These are phyloP conservation scores for Colletotrichum cordylinicola DNA, from an alignment of 2,329 filamentous ascomycete species.

Conservation along the genomic window DNA sequence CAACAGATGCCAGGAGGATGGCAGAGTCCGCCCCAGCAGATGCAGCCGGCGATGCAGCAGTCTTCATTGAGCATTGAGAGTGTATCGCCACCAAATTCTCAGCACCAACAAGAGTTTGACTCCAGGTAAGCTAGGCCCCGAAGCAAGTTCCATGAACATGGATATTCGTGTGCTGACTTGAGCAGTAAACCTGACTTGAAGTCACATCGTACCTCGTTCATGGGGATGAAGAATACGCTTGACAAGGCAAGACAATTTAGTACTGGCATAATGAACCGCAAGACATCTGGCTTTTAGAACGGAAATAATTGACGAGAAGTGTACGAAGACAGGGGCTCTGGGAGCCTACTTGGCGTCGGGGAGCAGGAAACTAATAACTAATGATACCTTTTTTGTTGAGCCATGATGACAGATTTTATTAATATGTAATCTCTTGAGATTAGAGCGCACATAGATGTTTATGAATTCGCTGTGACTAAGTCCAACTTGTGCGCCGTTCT, in stretches of 20 bases:
- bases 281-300: slow-evolving; percentile 9
- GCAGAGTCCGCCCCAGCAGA: slow-evolving; percentile 10
- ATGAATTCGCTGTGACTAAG: not conserved
- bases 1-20: slow-evolving; percentile 4
- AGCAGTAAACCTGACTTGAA: slow-evolving; percentile 11
- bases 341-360: not conserved
- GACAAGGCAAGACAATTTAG: slow-evolving; percentile 20
- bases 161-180: not conserved
- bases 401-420: not conserved
- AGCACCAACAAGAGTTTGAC: slow-evolving; percentile 14
- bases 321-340: not conserved
- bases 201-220: slow-evolving; percentile 11
- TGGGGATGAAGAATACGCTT: slow-evolving; percentile 22
- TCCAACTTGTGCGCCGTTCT: not conserved
- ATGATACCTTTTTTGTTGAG: not conserved
- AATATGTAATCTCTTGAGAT: not conserved
- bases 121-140: not conserved
- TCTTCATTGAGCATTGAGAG: not conserved
- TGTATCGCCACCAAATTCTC: not conserved
- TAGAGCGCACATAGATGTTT: not conserved
- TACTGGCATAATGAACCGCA: slow-evolving; percentile 19
- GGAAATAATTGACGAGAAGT: not conserved
- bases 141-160: not conserved
- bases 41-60: not conserved
- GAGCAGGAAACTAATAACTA: not conserved